phyloP scores from a whole-genome alignment of 345 rosid genomes.

The Citrus sp. region DNA sequence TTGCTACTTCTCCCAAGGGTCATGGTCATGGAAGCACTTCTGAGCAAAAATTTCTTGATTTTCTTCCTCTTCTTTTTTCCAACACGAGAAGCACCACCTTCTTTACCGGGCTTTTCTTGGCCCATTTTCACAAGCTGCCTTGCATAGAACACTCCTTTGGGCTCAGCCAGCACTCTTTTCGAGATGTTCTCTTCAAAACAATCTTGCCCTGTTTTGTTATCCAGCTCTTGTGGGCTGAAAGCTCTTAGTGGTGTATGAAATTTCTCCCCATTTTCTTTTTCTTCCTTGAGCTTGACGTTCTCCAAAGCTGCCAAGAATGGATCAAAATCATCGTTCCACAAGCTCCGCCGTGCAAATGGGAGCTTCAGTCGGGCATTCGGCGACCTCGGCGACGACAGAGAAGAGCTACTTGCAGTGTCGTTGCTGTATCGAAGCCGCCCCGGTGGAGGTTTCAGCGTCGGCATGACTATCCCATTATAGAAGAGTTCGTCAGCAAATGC shows the following conservation, averaged over 20 bases:
- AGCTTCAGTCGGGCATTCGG: constrained; percentile 14
- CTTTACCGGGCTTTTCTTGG: constrained; percentile 6
- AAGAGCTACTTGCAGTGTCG: not conserved
- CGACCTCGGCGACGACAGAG: constrained; percentile 13
- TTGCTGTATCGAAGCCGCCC: constrained; percentile 2
- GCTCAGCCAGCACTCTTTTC: constrained; percentile 13
- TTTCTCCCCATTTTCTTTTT: not conserved
- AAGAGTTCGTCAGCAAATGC: constrained; percentile 62
- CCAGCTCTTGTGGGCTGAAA: not conserved
- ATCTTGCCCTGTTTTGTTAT: not conserved
- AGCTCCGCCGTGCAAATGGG: constrained; percentile 29
- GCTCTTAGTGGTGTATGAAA: constrained; percentile 23
- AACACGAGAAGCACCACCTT: not conserved
- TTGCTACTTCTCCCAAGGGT: constrained; percentile 1
- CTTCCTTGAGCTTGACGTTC: constrained; percentile 31
- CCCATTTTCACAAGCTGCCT: constrained; percentile 22
- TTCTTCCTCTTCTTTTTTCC: constrained; percentile 25
- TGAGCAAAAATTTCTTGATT: constrained; percentile 23
- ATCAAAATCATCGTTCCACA: constrained; percentile 55
- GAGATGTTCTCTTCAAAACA: not conserved
- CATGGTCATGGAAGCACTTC: constrained; percentile 4
- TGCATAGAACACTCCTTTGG: constrained; percentile 26
- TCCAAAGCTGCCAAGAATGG: constrained; percentile 53
- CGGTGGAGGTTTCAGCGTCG: constrained; percentile 43
- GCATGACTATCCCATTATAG: constrained; percentile 42